Evolutionary conservation across 2,329 filamentous ascomycete genomes (phyloP), one percentile per base, ranked within the genome.

Genomic region (Calonectria honghensis): DNA sequence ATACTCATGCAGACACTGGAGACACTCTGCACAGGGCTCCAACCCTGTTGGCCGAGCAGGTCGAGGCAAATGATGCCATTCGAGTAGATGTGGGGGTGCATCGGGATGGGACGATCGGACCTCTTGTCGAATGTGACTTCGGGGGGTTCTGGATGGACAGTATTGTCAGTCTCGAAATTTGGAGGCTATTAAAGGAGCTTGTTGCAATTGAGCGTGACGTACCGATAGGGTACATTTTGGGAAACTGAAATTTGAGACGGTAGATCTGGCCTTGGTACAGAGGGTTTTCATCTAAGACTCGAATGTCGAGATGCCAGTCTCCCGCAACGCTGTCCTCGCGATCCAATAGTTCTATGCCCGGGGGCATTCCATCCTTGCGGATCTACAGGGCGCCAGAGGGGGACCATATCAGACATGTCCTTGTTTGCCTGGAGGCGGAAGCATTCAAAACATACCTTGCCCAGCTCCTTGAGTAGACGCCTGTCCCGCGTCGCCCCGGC

Each of bases 11-110:
- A 98, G 32, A 99, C 93, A 82, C 94, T 98, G 88, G 98, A 96
- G 11, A 98, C 97, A 73, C 96, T 98, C 84, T 99, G 97, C 0
- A 99, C 96, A 0, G 97, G 97, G 63, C 94, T 97, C 97, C 97
- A 99, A 72, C 97, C 97, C 77, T 95, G 93, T 13, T 91, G 89
- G 68, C 95, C 95, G 11, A 99, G 92, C 1, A 99, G 91, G 81
- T 99, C 97, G 64, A 99, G 93, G 82, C 97, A 99, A 83, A 99
- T 99, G 85, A 98, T 98, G 80, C 97, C 97, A 85, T 99, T 99
- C 80, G 94, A 97, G 88, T 99, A 99, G 85, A 99, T 95, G 87
- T 99, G 97, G 4, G 97, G 97, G 82, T 99, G 97, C 84, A 98
- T 96, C 1, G 97, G 97, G 81, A 99, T 96, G 48, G 90, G 89